These are phyloP conservation scores for Aspergillus ochraceoroseus DNA, from an alignment of 2,329 filamentous ascomycete species.

Conservation along the genomic window DNA sequence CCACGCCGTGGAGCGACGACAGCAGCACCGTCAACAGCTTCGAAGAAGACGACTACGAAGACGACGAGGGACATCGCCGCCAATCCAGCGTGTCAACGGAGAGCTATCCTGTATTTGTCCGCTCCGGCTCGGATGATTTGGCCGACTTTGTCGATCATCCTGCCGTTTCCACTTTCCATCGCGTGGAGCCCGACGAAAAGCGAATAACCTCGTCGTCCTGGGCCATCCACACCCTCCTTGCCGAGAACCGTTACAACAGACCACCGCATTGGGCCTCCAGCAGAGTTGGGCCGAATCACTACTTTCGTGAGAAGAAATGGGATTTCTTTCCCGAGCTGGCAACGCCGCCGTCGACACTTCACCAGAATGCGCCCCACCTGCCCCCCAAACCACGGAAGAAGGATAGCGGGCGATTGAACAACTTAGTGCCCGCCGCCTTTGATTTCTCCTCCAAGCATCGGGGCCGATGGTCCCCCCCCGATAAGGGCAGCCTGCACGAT, in stretches of 20 bases:
- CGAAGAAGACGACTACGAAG: conserved; percentile 4
- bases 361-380: conserved; percentile 15
- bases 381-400: conserved; percentile 23
- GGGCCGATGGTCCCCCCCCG: conserved; percentile 25
- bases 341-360: conserved; percentile 27
- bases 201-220: conserved; percentile 10
- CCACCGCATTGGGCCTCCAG: conserved; percentile 22
- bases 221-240: conserved; percentile 11
- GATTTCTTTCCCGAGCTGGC: conserved; percentile 41
- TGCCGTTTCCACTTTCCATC: conserved; percentile 18
- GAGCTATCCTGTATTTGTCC: conserved; percentile 33
- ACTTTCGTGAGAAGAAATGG: conserved; percentile 42
- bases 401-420: conserved; percentile 19
- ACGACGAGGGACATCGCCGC: conserved; percentile 11
- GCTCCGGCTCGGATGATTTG: conserved; percentile 28
- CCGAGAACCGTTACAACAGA: conserved; percentile 26
- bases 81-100: conserved; percentile 25
- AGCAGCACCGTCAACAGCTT: conserved; percentile 28
- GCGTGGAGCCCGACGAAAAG: conserved; percentile 9
- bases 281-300: conserved; percentile 30
- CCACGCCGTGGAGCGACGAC: conserved; percentile 30
- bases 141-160: conserved; percentile 26
- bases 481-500: conserved; percentile 23
- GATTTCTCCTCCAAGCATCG: conserved; percentile 20
- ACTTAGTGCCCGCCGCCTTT: conserved; percentile 20